Conservation (phyloP, 2,329 filamentous ascomycete species). For the Rutstroemia sp. region DNA sequence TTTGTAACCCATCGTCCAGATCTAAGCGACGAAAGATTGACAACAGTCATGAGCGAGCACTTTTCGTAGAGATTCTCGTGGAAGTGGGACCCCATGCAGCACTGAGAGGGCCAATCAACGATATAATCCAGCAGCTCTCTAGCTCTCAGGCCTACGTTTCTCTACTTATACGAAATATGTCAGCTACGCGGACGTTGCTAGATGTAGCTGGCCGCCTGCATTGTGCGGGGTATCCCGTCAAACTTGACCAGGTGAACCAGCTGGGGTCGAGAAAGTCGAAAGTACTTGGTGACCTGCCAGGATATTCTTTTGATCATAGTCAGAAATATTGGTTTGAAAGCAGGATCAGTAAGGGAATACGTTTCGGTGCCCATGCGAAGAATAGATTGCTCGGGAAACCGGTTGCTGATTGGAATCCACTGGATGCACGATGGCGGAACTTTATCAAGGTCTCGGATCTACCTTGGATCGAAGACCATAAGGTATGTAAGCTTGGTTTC, state of each 20-base stretch:
- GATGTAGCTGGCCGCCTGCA: neutral
- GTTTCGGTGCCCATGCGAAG: slow-evolving; percentile 38
- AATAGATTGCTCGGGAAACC: slow-evolving; percentile 29
- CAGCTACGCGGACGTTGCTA: neutral
- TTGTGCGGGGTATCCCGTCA: neutral
- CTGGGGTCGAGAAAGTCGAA: neutral
- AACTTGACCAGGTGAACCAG: neutral
- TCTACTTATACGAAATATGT: neutral
- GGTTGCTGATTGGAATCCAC: slow-evolving; percentile 14
- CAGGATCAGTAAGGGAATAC: slow-evolving; percentile 37
- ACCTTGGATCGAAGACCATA: slow-evolving; percentile 21
- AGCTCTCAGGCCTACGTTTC: neutral
- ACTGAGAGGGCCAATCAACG: slow-evolving; percentile 25
- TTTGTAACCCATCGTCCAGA: neutral
- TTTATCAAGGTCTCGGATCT: slow-evolving; percentile 20
- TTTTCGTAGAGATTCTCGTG: slow-evolving; percentile 13
- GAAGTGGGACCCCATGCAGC: slow-evolving; percentile 32
- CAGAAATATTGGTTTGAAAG: slow-evolving; percentile 46
- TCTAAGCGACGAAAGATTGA: slow-evolving; percentile 11
- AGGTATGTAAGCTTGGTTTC: neutral
- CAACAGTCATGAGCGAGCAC: slow-evolving; percentile 13
- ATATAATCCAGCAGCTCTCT: neutral
- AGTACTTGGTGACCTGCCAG: slow-evolving; percentile 38
- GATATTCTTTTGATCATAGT: slow-evolving; percentile 46
- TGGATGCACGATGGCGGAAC: slow-evolving; percentile 27